Evolutionary conservation across 495 filamentous ascomycete species (phyloP).

Genomic region (Sphaerosporella brunnea): DNA sequence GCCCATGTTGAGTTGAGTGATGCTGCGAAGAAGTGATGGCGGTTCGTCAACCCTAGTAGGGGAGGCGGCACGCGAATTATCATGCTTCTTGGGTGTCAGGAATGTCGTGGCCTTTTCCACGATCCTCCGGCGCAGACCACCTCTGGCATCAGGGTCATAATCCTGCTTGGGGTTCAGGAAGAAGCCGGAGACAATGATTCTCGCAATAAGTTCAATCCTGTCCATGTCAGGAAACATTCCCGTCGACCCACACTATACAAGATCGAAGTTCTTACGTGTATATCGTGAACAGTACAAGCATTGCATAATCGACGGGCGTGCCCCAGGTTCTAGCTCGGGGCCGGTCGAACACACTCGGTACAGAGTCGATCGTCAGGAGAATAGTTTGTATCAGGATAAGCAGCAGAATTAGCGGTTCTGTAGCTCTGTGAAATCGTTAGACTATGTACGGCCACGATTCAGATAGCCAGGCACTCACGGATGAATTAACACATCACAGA

Average conservation of each 20-base stretch:
- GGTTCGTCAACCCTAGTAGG: conserved; percentile 32
- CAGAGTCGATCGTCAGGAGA: conserved; percentile 64
- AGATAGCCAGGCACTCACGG: conserved; percentile 33
- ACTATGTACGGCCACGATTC: too few species aligned
- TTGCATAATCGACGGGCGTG: conserved; percentile 52
- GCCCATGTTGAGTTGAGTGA: conserved; percentile 47
- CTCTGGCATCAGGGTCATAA: conserved; percentile 52
- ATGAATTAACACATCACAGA: conserved; percentile 81
- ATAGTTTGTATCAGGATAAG: conserved; percentile 80
- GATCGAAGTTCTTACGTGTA: conserved; percentile 50
- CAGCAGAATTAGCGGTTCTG: conserved; percentile 70
- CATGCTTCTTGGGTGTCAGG: conserved; percentile 61
- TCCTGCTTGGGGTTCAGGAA: conserved; percentile 73
- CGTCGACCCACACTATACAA: too few species aligned
- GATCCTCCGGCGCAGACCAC: conserved; percentile 52
- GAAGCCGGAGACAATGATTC: conserved; percentile 80
- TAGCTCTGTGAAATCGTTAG: conserved; percentile 29
- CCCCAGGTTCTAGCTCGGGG: conserved; percentile 43
- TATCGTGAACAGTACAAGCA: conserved; percentile 70
- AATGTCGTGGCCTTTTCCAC: conserved; percentile 54
- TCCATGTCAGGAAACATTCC: conserved; percentile 15
- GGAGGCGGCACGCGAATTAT: conserved; percentile 25
- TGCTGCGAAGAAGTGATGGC: conserved; percentile 61
- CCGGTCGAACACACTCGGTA: conserved; percentile 45
- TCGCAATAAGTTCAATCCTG: conserved; percentile 52